Evolutionary conservation across 768 basidiomycete species (phyloP).

Genomic region (Astraeus odoratus): DNA sequence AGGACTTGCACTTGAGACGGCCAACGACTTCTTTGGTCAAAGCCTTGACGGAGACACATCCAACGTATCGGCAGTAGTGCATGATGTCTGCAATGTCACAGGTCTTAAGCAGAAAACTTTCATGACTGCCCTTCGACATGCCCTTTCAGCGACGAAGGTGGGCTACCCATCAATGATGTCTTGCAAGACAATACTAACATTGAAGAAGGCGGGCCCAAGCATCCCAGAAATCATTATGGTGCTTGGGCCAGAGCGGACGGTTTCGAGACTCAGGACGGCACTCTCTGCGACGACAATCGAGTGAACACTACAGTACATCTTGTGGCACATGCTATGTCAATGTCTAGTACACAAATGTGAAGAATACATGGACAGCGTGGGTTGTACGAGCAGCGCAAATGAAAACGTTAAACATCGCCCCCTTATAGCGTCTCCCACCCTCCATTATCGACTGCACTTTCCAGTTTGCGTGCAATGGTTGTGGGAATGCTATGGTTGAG

Average conservation of each 20-base stretch:
- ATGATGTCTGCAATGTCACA: slow-evolving; percentile 36
- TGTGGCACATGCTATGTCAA: not conserved
- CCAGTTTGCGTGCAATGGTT: slow-evolving; percentile 81
- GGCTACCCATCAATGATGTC: slow-evolving; percentile 10
- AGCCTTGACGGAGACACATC: not conserved
- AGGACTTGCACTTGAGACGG: slow-evolving; percentile 9
- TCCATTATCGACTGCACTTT: slow-evolving; percentile 82
- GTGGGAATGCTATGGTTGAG: slow-evolving; percentile 86
- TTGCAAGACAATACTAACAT: not conserved
- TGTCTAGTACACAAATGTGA: not conserved
- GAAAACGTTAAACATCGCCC: too few relatives aligned
- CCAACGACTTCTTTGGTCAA: slow-evolving; percentile 2
- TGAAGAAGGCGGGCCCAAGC: slow-evolving; percentile 35
- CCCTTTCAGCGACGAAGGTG: slow-evolving; percentile 80
- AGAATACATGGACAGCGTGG: too few relatives aligned
- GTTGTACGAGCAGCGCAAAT: too few relatives aligned
- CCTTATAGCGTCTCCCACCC: slow-evolving; percentile 82
- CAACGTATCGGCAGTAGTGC: slow-evolving; percentile 33
- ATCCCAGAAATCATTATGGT: slow-evolving; percentile 34
- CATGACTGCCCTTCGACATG: slow-evolving; percentile 70
- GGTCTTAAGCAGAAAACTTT: slow-evolving; percentile 43
- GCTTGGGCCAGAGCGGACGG: slow-evolving; percentile 26
- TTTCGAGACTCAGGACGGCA: slow-evolving; percentile 14
- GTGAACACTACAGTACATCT: not conserved
- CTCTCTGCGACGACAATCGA: not conserved